Percentiles rank a stretch among this genome's conserved stretches.
These are phyloP conservation scores for Crithidia fasciculata DNA, from an alignment of 208 protist genomes.

Conservation along the genomic window DNA sequence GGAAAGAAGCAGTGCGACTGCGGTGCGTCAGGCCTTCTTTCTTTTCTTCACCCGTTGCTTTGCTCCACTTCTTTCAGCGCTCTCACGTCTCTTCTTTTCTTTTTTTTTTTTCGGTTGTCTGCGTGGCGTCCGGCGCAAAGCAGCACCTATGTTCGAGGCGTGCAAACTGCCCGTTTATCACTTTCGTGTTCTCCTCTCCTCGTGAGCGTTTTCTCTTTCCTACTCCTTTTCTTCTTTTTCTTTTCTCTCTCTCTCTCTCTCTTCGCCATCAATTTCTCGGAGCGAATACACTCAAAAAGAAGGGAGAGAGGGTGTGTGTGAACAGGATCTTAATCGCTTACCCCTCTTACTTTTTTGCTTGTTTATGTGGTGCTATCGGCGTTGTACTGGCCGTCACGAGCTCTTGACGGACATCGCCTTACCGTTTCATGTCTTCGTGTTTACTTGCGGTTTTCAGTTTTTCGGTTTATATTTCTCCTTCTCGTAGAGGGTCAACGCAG, in stretches of 20 bases:
- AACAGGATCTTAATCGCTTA: too few relatives aligned
- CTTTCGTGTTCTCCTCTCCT: neutral
- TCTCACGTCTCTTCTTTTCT: neutral
- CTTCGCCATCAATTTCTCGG: neutral
- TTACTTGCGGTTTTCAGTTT: too few relatives aligned
- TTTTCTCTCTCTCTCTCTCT: conserved; percentile 3
- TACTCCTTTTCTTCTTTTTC: conserved; percentile 13
- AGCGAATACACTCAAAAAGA: neutral
- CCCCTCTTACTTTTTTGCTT: neutral
- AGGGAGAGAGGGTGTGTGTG: too few relatives aligned
- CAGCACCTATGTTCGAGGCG: too few relatives aligned
- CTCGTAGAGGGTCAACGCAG: too few relatives aligned
- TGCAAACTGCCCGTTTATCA: neutral
- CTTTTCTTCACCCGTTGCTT: neutral
- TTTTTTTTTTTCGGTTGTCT: neutral
- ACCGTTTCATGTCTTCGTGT: too few relatives aligned
- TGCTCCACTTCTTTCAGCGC: too few relatives aligned
- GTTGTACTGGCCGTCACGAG: too few relatives aligned
- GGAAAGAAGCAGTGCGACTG: too few relatives aligned
- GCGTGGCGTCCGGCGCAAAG: too few relatives aligned
- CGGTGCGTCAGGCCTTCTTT: neutral
- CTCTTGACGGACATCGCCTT: too few relatives aligned
- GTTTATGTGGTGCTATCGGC: neutral
- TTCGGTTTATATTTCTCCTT: too few relatives aligned
- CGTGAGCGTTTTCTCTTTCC: conserved; percentile 2